These are phyloP conservation scores for Astrothelium subdiscretum DNA, from an alignment of 495 filamentous ascomycete species.

Conservation along the genomic window DNA sequence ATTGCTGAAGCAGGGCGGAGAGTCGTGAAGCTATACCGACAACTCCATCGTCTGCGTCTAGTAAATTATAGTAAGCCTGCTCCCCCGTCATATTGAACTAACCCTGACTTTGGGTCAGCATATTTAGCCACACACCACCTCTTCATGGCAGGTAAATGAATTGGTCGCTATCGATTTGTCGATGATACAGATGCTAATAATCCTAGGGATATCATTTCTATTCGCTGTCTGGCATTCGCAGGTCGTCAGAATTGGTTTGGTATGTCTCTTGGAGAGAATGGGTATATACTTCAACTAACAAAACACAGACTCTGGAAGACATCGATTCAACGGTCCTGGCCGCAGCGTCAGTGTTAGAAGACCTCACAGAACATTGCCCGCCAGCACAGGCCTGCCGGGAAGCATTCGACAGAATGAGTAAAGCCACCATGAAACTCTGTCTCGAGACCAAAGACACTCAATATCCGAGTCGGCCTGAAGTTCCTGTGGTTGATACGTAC, in stretches of 20 bases:
- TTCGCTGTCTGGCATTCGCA: slow-evolving; percentile 97
- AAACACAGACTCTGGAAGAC: slow-evolving; percentile 71
- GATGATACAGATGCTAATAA: not conserved
- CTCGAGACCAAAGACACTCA: slow-evolving; percentile 73
- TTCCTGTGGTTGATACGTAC: slow-evolving; percentile 17
- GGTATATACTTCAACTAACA: slow-evolving; percentile 22
- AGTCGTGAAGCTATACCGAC: slow-evolving; percentile 79
- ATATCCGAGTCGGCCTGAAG: slow-evolving; percentile 22
- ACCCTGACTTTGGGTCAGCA: slow-evolving; percentile 19
- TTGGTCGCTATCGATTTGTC: not conserved
- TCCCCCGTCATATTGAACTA: not conserved
- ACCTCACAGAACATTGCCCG: slow-evolving; percentile 66
- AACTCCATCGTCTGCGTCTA: slow-evolving; percentile 73
- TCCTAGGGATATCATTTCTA: slow-evolving; percentile 74
- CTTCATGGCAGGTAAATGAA: slow-evolving; percentile 73
- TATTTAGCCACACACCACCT: slow-evolving; percentile 95
- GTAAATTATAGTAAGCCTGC: slow-evolving; percentile 62
- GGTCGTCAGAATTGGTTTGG: slow-evolving; percentile 69
- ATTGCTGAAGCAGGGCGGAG: slow-evolving; percentile 91
- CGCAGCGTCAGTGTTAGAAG: slow-evolving; percentile 76
- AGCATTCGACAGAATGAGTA: slow-evolving; percentile 90
- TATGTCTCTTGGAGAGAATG: slow-evolving; percentile 34
- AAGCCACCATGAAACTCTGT: slow-evolving; percentile 87
- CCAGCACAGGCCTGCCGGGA: slow-evolving; percentile 79
- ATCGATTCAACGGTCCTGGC: slow-evolving; percentile 92